Percentiles rank a stretch among this genome's conserved stretches.
Evolutionary conservation across 2,329 filamentous ascomycete genomes (phyloP).

Genomic region (Dissoconium aciculare): DNA sequence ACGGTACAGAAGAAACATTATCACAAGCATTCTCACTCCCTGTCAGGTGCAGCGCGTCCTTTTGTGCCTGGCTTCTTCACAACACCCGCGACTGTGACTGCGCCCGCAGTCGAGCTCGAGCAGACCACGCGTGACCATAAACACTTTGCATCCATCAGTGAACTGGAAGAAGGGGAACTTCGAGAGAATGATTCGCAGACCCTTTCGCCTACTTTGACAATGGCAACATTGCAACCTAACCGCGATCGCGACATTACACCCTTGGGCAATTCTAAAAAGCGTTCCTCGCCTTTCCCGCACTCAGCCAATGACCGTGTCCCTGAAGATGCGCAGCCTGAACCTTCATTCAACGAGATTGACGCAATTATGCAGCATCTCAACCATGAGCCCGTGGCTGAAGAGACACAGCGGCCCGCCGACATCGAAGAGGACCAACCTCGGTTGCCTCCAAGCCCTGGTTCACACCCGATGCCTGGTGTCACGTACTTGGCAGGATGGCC

Average conservation of each 20-base stretch:
- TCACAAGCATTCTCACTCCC: constrained; percentile 29
- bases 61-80: constrained; percentile 38
- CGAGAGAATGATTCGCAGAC: constrained; percentile 13
- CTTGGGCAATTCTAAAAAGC: neutral
- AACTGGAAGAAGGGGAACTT: constrained; percentile 23
- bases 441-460: constrained; percentile 15
- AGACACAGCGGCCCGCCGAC: constrained; percentile 27
- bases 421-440: constrained; percentile 8
- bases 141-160: constrained; percentile 17
- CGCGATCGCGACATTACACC: neutral
- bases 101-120: constrained; percentile 1
- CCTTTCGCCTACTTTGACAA: constrained; percentile 8
- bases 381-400: constrained; percentile 48
- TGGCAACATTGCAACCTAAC: neutral
- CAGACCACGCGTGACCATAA: constrained; percentile 2
- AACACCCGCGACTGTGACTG: constrained; percentile 1
- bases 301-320: constrained; percentile 10
- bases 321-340: constrained; percentile 19
- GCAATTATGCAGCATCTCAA: constrained; percentile 80
- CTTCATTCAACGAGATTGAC: constrained; percentile 72
- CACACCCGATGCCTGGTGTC: constrained; percentile 17
- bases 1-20: constrained; percentile 6
- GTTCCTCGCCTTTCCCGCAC: constrained; percentile 1
- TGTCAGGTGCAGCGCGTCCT: constrained; percentile 56
- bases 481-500: constrained; percentile 22